Evolutionary conservation across 768 basidiomycete species (phyloP).

Genomic region (Cystoderma amianthinum): DNA sequence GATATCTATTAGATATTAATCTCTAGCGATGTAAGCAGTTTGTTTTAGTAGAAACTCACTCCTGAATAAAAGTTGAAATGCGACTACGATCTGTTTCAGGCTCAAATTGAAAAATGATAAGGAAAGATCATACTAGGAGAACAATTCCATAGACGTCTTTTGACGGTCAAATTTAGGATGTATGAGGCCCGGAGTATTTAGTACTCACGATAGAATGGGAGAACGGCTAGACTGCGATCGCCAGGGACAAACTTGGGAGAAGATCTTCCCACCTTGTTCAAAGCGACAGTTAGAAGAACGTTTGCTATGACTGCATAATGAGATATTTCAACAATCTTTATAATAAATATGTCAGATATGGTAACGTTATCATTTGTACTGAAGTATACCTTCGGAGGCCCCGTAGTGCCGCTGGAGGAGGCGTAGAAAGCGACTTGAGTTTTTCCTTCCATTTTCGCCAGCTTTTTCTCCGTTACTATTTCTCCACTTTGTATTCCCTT

Average conservation of each 20-base stretch:
- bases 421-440: too few species aligned
- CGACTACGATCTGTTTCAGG: slow-evolving; percentile 32
- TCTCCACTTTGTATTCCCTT: too few species aligned
- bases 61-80: slow-evolving; percentile 51
- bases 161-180: not conserved
- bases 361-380: too few species aligned
- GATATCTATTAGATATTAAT: slow-evolving; percentile 26
- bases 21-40: not conserved
- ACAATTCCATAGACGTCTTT: not conserved
- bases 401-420: too few species aligned
- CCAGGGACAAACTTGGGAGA: not conserved
- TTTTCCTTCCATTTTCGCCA: too few species aligned
- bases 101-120: not conserved
- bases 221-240: not conserved
- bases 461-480: too few species aligned
- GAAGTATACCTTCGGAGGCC: too few species aligned
- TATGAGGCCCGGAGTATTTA: not conserved
- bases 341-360: too few species aligned
- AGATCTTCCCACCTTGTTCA: slow-evolving; percentile 37
- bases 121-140: not conserved
- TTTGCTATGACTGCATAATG: slow-evolving; percentile 57
- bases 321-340: slow-evolving; percentile 59
- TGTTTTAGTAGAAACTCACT: slow-evolving; percentile 26
- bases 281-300: slow-evolving; percentile 51
- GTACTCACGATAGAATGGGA: not conserved